Conservation (phyloP, 345 rosid species). For the Excoecaria cochinchinensis region DNA sequence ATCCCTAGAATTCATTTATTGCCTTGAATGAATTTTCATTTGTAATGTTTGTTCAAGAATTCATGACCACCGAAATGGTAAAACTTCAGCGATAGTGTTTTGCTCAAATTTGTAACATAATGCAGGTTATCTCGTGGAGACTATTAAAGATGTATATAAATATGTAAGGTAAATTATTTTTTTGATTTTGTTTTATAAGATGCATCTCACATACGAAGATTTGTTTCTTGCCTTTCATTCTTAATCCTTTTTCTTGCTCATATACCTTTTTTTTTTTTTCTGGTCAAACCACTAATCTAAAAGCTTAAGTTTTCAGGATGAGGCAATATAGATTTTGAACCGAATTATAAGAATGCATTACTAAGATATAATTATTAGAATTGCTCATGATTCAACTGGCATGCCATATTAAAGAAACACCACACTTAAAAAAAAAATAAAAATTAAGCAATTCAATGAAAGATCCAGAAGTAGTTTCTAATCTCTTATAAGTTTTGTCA, state of each 20-base stretch:
- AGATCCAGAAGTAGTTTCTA: not conserved
- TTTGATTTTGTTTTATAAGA: not conserved
- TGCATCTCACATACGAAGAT: not conserved
- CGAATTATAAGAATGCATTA: not conserved
- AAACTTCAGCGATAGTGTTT: not conserved
- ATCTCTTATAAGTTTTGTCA: not conserved
- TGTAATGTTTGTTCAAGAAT: not conserved
- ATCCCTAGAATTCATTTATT: not conserved
- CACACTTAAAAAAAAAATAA: not conserved
- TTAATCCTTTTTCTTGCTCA: not conserved
- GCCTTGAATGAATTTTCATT: not conserved
- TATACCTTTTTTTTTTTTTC: not conserved
- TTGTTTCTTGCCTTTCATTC: not conserved
- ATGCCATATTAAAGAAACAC: not conserved
- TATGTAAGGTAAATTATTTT: conserved; percentile 29
- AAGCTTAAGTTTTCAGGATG: not conserved
- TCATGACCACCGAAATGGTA: not conserved
- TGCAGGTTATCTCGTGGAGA: conserved; percentile 43
- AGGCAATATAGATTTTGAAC: not conserved
- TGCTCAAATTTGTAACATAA: conserved; percentile 18
- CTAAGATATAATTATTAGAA: not conserved
- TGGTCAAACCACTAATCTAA: not conserved
- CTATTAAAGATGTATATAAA: conserved; percentile 31
- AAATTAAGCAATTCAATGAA: not conserved
- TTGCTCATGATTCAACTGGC: not conserved